A percentile compares a stretch with the other conserved stretches of the same genome.
Evolutionary conservation across 2,329 filamentous ascomycete genomes (phyloP).

Genomic region (Epichloe elymi): DNA sequence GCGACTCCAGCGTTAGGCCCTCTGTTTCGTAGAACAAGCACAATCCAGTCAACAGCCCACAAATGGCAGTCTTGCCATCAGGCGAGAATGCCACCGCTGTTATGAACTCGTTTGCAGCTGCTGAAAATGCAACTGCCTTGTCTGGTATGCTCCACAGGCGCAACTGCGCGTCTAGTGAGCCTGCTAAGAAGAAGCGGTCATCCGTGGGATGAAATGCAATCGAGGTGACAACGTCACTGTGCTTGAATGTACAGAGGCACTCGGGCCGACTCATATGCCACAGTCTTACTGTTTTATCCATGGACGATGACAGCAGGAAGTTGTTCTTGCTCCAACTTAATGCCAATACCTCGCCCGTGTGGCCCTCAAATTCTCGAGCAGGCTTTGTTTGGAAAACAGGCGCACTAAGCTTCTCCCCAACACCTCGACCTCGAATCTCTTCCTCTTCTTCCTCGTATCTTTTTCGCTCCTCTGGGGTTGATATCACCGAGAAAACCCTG

Average conservation of each 20-base stretch:
- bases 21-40: constrained; percentile 92
- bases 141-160: constrained; percentile 95
- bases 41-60: constrained; percentile 71
- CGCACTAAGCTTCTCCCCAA: constrained; percentile 59
- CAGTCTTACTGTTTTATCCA: constrained; percentile 92
- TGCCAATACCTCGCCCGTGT: constrained; percentile 76
- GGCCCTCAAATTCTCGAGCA: constrained; percentile 66
- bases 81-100: constrained; percentile 91
- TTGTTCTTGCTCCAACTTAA: constrained; percentile 99
- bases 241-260: constrained; percentile 86
- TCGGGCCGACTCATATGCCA: constrained; percentile 83
- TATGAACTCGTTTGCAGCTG: constrained; percentile 69
- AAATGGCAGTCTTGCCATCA: constrained; percentile 80
- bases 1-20: constrained; percentile 67
- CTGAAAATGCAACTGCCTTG: constrained; percentile 77
- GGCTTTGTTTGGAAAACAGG: constrained; percentile 80
- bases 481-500: constrained; percentile 78
- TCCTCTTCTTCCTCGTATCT: constrained; percentile 53
- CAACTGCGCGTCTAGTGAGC: constrained; percentile 77
- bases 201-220: constrained; percentile 91
- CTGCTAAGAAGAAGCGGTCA: constrained; percentile 92
- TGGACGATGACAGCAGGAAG: constrained; percentile 86
- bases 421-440: constrained; percentile 12
- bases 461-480: constrained; percentile 65
- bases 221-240: constrained; percentile 88